Conservation (phyloP, 75 land plant species). For the Pinus albicaulis region DNA sequence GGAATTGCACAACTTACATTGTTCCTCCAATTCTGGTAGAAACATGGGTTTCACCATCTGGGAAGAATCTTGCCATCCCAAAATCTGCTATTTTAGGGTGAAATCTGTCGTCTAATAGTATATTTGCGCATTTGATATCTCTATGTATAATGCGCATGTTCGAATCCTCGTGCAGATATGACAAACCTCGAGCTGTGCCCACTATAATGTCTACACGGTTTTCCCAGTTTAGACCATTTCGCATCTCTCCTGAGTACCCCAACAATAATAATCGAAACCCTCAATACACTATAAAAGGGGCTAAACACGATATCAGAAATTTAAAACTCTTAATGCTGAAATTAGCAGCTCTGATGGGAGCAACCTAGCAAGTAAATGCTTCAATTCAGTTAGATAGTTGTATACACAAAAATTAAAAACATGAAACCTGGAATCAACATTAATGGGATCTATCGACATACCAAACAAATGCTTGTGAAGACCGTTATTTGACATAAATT, state of each 20-base stretch:
- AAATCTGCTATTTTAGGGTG: slow-evolving; percentile 48
- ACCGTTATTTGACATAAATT: slow-evolving; percentile 15
- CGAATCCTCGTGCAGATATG: slow-evolving; percentile 43
- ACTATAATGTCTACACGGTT: not conserved
- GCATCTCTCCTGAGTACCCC: not conserved
- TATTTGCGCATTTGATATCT: slow-evolving; percentile 62
- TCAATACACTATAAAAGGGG: too few relatives aligned
- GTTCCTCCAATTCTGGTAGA: slow-evolving; percentile 45
- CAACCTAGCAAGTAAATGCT: too few relatives aligned
- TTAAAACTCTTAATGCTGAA: not conserved
- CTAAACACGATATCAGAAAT: not conserved
- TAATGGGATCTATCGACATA: not conserved
- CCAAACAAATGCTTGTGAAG: slow-evolving; percentile 10
- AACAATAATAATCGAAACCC: not conserved
- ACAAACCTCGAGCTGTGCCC: not conserved
- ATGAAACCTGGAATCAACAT: too few relatives aligned
- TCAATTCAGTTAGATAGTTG: too few relatives aligned
- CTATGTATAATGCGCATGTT: slow-evolving; percentile 46
- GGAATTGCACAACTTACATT: not conserved
- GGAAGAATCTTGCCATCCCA: slow-evolving; percentile 39
- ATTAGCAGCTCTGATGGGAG: too few relatives aligned
- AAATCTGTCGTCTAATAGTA: slow-evolving; percentile 36
- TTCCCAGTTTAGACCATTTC: not conserved
- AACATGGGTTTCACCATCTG: slow-evolving; percentile 27
- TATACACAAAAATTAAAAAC: too few relatives aligned